Percentiles rank a stretch among this genome's conserved stretches.
Conservation (phyloP, 768 basidiomycete species). For the Pisolithus sp. region DNA sequence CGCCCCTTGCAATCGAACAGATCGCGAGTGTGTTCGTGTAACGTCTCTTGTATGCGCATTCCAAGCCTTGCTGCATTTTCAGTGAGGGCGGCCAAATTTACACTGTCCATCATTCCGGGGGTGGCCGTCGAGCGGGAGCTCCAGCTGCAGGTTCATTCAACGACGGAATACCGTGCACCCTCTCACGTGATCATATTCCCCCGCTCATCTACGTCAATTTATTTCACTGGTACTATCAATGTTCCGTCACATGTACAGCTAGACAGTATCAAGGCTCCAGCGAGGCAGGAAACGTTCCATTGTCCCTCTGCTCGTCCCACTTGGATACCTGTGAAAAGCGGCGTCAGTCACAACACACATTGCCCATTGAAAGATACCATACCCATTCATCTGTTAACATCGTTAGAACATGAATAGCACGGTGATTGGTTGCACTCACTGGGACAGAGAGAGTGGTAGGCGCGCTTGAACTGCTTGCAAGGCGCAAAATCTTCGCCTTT, state of each 20-base stretch:
- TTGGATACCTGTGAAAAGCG: slow-evolving; percentile 53
- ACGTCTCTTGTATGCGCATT: slow-evolving; percentile 75
- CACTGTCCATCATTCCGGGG: slow-evolving; percentile 25
- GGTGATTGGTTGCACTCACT: slow-evolving; percentile 51
- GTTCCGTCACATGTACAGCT: background rate
- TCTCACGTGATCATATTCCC: too few species aligned
- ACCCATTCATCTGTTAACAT: slow-evolving; percentile 82
- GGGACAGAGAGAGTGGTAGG: slow-evolving; percentile 95
- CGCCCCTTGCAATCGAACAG: slow-evolving; percentile 51
- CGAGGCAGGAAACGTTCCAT: slow-evolving; percentile 86
- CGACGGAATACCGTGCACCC: too few species aligned
- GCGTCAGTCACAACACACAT: slow-evolving; percentile 4
- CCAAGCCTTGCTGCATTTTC: slow-evolving; percentile 83
- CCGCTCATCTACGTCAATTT: too few species aligned
- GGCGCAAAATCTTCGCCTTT: slow-evolving; percentile 98
- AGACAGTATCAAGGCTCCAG: slow-evolving; percentile 57
- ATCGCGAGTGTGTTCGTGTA: slow-evolving; percentile 77
- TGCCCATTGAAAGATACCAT: slow-evolving; percentile 13
- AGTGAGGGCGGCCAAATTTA: slow-evolving; percentile 41
- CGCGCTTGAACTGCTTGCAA: slow-evolving; percentile 97
- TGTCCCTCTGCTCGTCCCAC: slow-evolving; percentile 95
- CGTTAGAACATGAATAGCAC: slow-evolving; percentile 8
- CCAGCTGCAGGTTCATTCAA: background rate
- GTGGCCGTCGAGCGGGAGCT: background rate
- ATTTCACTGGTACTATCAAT: background rate